Evolutionary conservation across 108 stramenopile genomes (phyloP), one percentile per base, ranked within the genome.

Genomic region (Cylindrotheca closterium): DNA sequence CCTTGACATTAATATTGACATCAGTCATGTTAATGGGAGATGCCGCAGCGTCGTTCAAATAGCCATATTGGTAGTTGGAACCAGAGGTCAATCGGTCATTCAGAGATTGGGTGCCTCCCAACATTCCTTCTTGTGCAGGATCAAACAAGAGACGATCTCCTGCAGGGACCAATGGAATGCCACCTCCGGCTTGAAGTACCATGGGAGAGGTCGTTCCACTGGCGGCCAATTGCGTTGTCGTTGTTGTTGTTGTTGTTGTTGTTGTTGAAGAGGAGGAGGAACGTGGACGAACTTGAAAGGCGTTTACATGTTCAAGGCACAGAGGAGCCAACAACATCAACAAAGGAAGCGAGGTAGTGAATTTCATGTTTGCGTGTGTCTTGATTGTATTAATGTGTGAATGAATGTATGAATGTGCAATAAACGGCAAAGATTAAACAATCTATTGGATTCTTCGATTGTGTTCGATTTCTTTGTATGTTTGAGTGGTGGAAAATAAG

Each of bases 101-200:
- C 17, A 83, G 51, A 48, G 48, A 51, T 24, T 55, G 52, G 15
- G 83, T 84, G 7, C 78, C 86, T 37, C 83, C 78, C 17, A 84
- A 63, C 70, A 73, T 79, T 4, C 84, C 89, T 26, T 81, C 79
- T 8, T 30, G 54, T 19, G 79, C 75, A 42, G 89, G 89, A 70
- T 91, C 89, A 55, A 84, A 87, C 23, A 85, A 54, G 3, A 23
- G 42, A 28, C 71, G 46, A 57, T 74, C 69, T 15, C 88, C 88
- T 0, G 77, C 7, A 3, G 74, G 53, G 7, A 82, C 58, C 0
- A 77, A 34, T 33, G 79, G 48, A 25, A 84, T 57, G 22, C 88
- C 88, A 24, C 63, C 80, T 4, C 87, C 87, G 24, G 42, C 61
- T 30, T 66, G 51, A 12, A 42, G 7, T 42, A 10, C 37, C 15